These are phyloP conservation scores for Coniosporium apollinis DNA, from an alignment of 495 filamentous ascomycete species.

Conservation along the genomic window DNA sequence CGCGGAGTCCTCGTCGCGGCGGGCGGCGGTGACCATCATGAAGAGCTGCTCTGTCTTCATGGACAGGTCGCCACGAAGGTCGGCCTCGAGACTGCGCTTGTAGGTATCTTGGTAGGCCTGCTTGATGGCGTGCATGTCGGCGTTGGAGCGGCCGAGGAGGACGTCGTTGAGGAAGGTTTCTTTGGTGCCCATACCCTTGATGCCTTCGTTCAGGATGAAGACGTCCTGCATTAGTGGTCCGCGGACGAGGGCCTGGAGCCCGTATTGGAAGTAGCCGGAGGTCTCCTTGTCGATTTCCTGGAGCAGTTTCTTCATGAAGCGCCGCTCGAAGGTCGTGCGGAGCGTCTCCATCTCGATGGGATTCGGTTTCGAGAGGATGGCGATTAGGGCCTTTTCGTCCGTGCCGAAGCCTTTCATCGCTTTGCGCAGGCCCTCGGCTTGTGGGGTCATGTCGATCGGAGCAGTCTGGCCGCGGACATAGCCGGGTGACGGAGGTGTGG, in stretches of 20 bases:
- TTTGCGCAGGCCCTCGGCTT: conserved; percentile 53
- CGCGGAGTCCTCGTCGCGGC: conserved; percentile 54
- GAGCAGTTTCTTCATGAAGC: conserved; percentile 47
- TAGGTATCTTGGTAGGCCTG: conserved; percentile 50
- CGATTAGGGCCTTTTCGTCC: conserved; percentile 58
- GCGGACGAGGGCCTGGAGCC: conserved; percentile 51
- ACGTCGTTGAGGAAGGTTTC: conserved; percentile 75
- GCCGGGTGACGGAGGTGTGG: conserved; percentile 14
- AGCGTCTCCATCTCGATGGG: conserved; percentile 56
- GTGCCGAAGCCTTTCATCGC: conserved; percentile 92
- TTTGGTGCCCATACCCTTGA: conserved; percentile 69
- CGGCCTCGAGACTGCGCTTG: conserved; percentile 40
- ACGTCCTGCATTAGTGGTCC: conserved; percentile 64
- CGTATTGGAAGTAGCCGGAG: conserved; percentile 50
- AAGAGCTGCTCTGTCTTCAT: conserved; percentile 74
- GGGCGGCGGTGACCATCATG: conserved; percentile 53
- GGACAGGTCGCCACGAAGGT: conserved; percentile 62
- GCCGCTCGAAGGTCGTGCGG: conserved; percentile 43
- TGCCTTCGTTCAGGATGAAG: conserved; percentile 43
- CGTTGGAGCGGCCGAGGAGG: conserved; percentile 65
- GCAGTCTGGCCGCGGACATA: conserved; percentile 14
- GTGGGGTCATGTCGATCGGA: conserved; percentile 18
- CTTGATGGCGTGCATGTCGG: conserved; percentile 72
- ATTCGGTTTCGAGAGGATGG: conserved; percentile 46
- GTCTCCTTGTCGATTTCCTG: conserved; percentile 64